Conservation (phyloP, 2,329 filamentous ascomycete species). For the Cordyceps cateniannulata region DNA sequence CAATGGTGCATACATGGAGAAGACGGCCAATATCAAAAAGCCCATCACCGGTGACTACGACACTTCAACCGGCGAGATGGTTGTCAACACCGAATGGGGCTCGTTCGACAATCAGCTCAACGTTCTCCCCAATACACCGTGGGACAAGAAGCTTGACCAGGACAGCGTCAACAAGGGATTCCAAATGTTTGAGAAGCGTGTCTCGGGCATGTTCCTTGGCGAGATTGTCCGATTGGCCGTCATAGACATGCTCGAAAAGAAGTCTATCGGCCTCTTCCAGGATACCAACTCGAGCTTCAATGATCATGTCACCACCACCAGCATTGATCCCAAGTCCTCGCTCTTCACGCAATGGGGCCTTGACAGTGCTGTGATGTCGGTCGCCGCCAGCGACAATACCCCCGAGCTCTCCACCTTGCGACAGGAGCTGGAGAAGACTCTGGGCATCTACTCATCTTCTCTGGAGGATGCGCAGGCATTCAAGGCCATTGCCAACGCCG, state of each 20-base stretch:
- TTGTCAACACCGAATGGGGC: slow-evolving; percentile 97
- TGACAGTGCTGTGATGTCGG: slow-evolving; percentile 84
- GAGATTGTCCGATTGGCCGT: slow-evolving; percentile 82
- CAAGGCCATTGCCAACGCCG: slow-evolving; percentile 72
- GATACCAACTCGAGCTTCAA: slow-evolving; percentile 68
- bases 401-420: slow-evolving; percentile 66
- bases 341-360: slow-evolving; percentile 81
- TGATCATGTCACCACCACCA: slow-evolving; percentile 63
- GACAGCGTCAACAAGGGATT: slow-evolving; percentile 85
- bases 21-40: slow-evolving; percentile 79
- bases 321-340: slow-evolving; percentile 55
- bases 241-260: slow-evolving; percentile 63
- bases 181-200: slow-evolving; percentile 98
- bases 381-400: slow-evolving; percentile 74
- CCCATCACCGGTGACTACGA: slow-evolving; percentile 65
- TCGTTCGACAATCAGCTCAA: slow-evolving; percentile 93
- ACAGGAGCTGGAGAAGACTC: slow-evolving; percentile 68
- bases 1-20: slow-evolving; percentile 96
- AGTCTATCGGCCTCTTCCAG: slow-evolving; percentile 64
- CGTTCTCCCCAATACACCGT: slow-evolving; percentile 78
- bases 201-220: slow-evolving; percentile 96
- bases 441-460: slow-evolving; percentile 70
- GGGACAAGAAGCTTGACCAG: slow-evolving; percentile 71
- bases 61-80: slow-evolving; percentile 81
- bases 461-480: slow-evolving; percentile 83